Base-by-base conservation (phyloP, 805 yeast species). In the Cyberlindnera euphorbiiphila region DNA sequence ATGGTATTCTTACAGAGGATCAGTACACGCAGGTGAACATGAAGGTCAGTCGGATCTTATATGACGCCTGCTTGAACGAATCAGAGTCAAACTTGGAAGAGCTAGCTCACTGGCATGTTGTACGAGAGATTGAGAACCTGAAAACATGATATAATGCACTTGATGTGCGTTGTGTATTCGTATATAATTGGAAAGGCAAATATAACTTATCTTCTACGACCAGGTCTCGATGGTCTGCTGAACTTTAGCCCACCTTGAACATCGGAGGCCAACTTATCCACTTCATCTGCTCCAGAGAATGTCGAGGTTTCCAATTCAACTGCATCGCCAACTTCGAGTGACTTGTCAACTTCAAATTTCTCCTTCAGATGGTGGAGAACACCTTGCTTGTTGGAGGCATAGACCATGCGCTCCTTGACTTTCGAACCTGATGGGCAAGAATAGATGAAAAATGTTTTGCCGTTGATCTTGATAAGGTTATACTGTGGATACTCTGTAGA, bases 371-470 rank as follows among this genome's bases (percentile, higher is more conserved):
- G 68, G 31, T 66, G 68, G 23, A 78, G 60, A 37, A 83, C 69
- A 7, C 81, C 83, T 36, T 68, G 70, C 54, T 79, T 82, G 44
- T 81, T 82, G 3, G 95, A 75, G 1, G 98, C 98, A 54, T 88
- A 87, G 34, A 88, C 59, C 97, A 91, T 91, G 51, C 98, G 74
- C 36, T 88, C 93, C 59, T 81, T 84, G 27, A 93, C 93, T 61
- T 79, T 81, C 29, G 96, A 81, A 1, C 89, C 88, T 0, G 94
- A 78, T 4, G 98, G 98, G 60, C 96, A 89, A 7, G 91, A 72
- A 57, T 86, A 86, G 22, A 89, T 75, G 58, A 91, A 88, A 23
- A 74, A 75, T 25, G 53, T 50, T 30, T 66, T 59, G 2, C 56
- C 61, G 2, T 62, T 61, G 43, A 65, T 65, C 33, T 65, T 70